Base-by-base conservation (phyloP, 768 basidiomycete species). In the Mycena floridula region DNA sequence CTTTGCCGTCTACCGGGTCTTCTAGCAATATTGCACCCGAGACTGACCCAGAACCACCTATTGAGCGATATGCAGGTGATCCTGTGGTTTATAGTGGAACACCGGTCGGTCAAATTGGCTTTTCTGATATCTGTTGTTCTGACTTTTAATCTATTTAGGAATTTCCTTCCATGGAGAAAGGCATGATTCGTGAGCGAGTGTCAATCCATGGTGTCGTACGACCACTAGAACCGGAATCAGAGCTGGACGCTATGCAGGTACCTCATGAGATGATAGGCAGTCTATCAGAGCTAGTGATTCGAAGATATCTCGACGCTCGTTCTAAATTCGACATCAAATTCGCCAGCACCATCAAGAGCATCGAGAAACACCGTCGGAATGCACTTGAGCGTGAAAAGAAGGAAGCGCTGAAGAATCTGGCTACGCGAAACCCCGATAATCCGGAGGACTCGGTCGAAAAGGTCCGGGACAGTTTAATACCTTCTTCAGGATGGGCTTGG, bases 181-280 rank as follows among this genome's bases (percentile, higher is more conserved):
- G 72, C 27, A 96, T 98, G 82, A 89, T 98, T 44, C 79, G 95
- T 26, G 95, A 98, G 63, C 77, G 96, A 16, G 81, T 98, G 22
- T 84, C 86, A 2, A 87, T 82, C 1, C 74, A 73, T 8, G 96
- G 96, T 6, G 61, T 82, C n/a, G 68, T 91, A n/a, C 79, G 93
- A 15, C 72, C 86, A 0, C 66, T 99, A 26, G 94, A 97, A 51
- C 67, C 82, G 0, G 78, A 82, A 52, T 56, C 61, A 12, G 79
- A 87, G 40, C 68, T 97, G 0, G 63, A 67, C 12, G 88, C 82
- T 4, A 69, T 94, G 45, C 69, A 69, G 24, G 62, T 94, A 13
- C 77, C 87, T 0, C 56, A 66, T 1, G 79, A 85, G 30, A 66
- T 77, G 37, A 70, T 97, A 23, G 93, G 92, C 4, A 68, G 68